phyloP scores from a whole-genome alignment of 345 rosid genomes.

The Erucastrum elatum region DNA sequence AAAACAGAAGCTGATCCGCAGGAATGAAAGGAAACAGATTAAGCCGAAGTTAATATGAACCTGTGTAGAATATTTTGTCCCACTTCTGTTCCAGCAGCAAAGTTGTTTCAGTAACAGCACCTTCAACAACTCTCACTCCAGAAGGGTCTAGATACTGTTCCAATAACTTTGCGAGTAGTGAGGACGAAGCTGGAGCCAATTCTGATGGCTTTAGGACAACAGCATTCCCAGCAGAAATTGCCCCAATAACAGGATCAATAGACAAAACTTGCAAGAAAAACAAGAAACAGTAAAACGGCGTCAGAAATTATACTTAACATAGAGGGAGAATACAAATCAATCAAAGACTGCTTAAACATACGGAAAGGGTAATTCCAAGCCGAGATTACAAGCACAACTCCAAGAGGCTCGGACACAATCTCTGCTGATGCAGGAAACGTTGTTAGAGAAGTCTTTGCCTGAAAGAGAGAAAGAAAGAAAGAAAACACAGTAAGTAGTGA shows the following conservation, averaged over 20 bases:
- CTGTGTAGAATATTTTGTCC: constrained; percentile 98
- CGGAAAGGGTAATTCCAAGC: constrained; percentile 96
- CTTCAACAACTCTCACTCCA: constrained; percentile 77
- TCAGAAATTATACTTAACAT: not conserved
- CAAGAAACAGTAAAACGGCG: not conserved
- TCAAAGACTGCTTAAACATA: constrained; percentile 43
- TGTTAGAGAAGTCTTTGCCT: constrained; percentile 77
- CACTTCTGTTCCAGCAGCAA: constrained; percentile 87
- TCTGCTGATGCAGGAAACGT: constrained; percentile 93
- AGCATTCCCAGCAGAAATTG: constrained; percentile 93
- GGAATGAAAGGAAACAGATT: not conserved
- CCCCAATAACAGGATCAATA: constrained; percentile 92
- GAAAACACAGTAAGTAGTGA: not conserved
- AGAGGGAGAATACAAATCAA: not conserved
- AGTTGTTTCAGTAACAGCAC: constrained; percentile 72
- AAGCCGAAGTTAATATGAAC: constrained; percentile 37
- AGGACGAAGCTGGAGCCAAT: constrained; percentile 73
- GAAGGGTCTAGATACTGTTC: constrained; percentile 71
- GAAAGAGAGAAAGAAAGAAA: constrained; percentile 20
- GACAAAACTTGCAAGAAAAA: constrained; percentile 61
- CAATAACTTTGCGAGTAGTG: constrained; percentile 64
- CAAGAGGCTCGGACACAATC: constrained; percentile 87
- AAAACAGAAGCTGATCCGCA: not conserved
- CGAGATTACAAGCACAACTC: constrained; percentile 85
- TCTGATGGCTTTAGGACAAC: constrained; percentile 93